A percentile compares a stretch with the other conserved stretches of the same genome.
phyloP scores from a whole-genome alignment of 1,284 basidiomycete genomes.

The Ustilago vetiveriae region DNA sequence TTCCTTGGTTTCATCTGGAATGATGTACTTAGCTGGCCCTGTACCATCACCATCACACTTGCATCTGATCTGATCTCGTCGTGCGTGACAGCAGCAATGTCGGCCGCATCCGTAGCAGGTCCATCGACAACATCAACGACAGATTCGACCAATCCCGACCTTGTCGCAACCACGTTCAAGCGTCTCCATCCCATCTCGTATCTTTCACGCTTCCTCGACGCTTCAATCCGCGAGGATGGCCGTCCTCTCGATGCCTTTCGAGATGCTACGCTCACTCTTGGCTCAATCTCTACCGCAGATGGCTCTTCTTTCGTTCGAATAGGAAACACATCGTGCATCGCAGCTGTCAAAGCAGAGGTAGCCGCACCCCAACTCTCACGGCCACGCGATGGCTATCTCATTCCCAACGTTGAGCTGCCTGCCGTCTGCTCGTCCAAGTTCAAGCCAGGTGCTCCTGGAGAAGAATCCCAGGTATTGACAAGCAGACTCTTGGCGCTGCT shows the following conservation, averaged over 20 bases:
- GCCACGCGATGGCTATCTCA: constrained; percentile 41
- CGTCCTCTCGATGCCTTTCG: constrained; percentile 32
- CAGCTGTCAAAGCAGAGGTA: constrained; percentile 53
- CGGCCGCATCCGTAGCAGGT: constrained; percentile 3
- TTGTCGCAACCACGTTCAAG: constrained; percentile 50
- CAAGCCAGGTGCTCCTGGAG: constrained; percentile 85
- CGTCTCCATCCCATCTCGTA: constrained; percentile 50
- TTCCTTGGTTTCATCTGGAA: too few species aligned
- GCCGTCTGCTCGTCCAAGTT: constrained; percentile 91
- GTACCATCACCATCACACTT: neutral
- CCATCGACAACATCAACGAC: neutral
- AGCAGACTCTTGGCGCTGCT: constrained; percentile 72
- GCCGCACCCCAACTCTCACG: constrained; percentile 35
- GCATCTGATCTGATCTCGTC: neutral
- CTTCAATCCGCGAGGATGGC: constrained; percentile 49
- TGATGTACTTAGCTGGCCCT: too few species aligned
- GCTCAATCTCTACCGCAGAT: constrained; percentile 49
- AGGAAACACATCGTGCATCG: constrained; percentile 48
- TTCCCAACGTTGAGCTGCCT: constrained; percentile 86
- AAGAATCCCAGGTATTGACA: constrained; percentile 53
- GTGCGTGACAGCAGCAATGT: constrained; percentile 17
- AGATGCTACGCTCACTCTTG: constrained; percentile 33
- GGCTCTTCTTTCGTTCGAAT: constrained; percentile 46
- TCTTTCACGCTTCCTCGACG: constrained; percentile 49
- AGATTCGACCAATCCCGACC: constrained; percentile 15